Evolutionary conservation across 2,329 filamentous ascomycete genomes (phyloP).

Genomic region (Annulohypoxylon truncatum): DNA sequence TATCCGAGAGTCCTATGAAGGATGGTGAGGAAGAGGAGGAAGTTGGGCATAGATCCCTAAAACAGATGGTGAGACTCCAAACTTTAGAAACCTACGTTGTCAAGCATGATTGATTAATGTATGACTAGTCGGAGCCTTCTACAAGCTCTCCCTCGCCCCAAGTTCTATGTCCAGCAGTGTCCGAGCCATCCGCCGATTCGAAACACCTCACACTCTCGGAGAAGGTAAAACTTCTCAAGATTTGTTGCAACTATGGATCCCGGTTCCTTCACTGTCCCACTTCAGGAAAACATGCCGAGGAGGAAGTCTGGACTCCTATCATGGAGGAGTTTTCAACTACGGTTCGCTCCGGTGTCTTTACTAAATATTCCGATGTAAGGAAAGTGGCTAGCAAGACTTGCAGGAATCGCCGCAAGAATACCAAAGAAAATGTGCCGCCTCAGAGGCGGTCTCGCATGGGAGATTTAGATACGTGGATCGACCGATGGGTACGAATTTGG

Average conservation of each 20-base stretch:
- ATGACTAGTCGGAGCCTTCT: not conserved
- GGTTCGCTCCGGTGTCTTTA: slow-evolving; percentile 28
- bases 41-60: not conserved
- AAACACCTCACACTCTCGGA: slow-evolving; percentile 17
- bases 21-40: not conserved
- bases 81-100: not conserved
- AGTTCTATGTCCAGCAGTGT: not conserved
- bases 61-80: not conserved
- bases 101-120: not conserved
- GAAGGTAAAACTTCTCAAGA: slow-evolving; percentile 34
- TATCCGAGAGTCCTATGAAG: not conserved
- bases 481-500: slow-evolving; percentile 33
- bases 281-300: slow-evolving; percentile 19
- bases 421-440: slow-evolving; percentile 13
- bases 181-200: not conserved
- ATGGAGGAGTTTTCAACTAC: slow-evolving; percentile 31
- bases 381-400: slow-evolving; percentile 18
- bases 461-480: slow-evolving; percentile 28
- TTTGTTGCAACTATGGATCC: slow-evolving; percentile 15
- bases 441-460: slow-evolving; percentile 11
- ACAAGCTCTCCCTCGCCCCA: not conserved
- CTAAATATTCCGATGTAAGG: slow-evolving; percentile 24
- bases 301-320: slow-evolving; percentile 26
- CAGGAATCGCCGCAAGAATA: slow-evolving; percentile 27
- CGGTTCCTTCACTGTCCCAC: slow-evolving; percentile 19